Evolutionary conservation across 495 filamentous ascomycete genomes (phyloP), one percentile per base, ranked within the genome.

Genomic region (Hyaloscypha hepaticicola): DNA sequence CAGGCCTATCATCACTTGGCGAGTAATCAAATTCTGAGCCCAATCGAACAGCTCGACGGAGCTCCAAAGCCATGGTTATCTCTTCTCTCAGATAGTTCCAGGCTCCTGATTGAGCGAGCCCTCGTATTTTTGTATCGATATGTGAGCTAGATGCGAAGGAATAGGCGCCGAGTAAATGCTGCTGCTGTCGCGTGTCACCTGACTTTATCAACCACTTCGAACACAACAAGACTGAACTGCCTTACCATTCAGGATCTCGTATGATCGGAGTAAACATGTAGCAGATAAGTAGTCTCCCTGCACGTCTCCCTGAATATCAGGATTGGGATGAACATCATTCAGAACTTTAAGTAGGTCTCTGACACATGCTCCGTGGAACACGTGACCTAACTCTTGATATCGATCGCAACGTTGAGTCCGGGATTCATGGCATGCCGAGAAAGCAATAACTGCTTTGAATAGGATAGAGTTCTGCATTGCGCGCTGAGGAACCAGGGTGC

Each of bases 251-350:
- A 78, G 71, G 22, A 79, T 77, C 60, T 78, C 76, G 66, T 76
- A 78, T 3, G 73, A 77, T 25, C 75, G 64, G 19, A 79, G 55
- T 12, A 79, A 66, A 51, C 77, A 78, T 2, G 75, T 77, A 1
- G 75, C 70, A 1, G 75, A 77, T 1, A 78, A 60, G n/a, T 60
- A 51, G 41, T 71, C 59, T 26, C 55, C 69, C 22, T 66, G 60
- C 19, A 19, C 19, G 14, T n/a, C n/a, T n/a, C n/a, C n/a, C n/a
- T n/a, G n/a, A n/a, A n/a, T n/a, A n/a, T n/a, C n/a, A 14, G 33
- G 16, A 12, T 49, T 28, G 27, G 57, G 33, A 21, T 33, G 26
- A 21, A 41, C 8, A 16, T 65, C 52, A 24, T 65, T 64, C 34
- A 72, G 56, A 28, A 57, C 51, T 5, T 62, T 61, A n/a, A 72